Evolutionary conservation across 2,329 filamentous ascomycete species (phyloP), one percentile per base, ranked within the genome.

Genomic region (Cryphonectria japonica): DNA sequence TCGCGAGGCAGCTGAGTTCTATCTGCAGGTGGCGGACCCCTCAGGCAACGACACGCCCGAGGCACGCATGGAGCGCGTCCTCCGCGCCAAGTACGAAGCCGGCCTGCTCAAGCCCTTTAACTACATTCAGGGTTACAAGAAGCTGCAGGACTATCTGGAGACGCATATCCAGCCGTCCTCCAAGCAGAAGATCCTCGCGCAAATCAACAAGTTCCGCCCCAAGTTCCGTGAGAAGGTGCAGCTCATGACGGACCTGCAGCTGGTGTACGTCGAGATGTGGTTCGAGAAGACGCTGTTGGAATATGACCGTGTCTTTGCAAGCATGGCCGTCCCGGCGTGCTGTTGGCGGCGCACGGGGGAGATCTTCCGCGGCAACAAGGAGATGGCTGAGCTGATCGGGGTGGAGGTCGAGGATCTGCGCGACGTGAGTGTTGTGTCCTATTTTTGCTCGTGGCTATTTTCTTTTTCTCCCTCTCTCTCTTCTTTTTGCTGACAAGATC

Each of bases 241-340:
- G 75, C 91, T 87, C 46, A 85, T 98, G 78, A 98, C 93, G 1
- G 96, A 99, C 81, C 93, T 98, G 79, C 94, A 99, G 81, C 88
- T 99, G 37, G 91, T 98, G 39, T 90, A 95, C 71, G 95, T 98
- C 14, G 96, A 99, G 82, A 98, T 98, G 94, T 98, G 96, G 95
- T 98, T 99, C 78, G 96, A 99, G 81, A 90, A 92, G 77, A 96
- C 93, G 74, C 83, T 99, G 76, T 96, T 98, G 92, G 96, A 98
- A 79, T 98, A 98, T 77, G 96, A 99, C 78, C 93, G 96, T 43
- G 95, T 99, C 1, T 99, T 99, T 83, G 96, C 96, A 1, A 97
- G 94, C 80, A 99, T 99, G 96, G 96, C 96, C 1, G 95, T 99
- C 73, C 96, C 96, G 0, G 96, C 96, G 19, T 99, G 96, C 81